Percentiles rank a stretch among this genome's conserved stretches.
Evolutionary conservation across 441 rosid genomes (phyloP).

Genomic region (Omphalea diandra): DNA sequence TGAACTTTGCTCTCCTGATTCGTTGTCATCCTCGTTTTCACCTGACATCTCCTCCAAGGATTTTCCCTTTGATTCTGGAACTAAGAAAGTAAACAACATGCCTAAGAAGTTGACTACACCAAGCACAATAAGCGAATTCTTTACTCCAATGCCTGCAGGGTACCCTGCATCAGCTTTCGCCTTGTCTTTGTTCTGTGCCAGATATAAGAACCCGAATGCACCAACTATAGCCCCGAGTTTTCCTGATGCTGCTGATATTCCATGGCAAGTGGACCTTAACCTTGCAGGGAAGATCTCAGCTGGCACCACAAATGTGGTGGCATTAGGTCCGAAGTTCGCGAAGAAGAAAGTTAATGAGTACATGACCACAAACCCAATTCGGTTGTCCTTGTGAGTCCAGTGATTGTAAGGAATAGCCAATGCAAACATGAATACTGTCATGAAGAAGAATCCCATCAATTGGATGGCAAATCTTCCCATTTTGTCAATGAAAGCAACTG

Average conservation of each 20-base stretch:
- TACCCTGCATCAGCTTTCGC: constrained; percentile 80
- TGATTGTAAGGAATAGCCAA: constrained; percentile 71
- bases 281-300: constrained; percentile 93
- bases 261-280: constrained; percentile 85
- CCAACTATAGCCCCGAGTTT: constrained; percentile 85
- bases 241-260: constrained; percentile 80
- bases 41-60: constrained; percentile 82
- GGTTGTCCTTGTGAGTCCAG: constrained; percentile 67
- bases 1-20: constrained; percentile 19
- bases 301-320: constrained; percentile 80
- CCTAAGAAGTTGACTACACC: constrained; percentile 64
- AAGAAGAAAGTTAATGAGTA: constrained; percentile 84
- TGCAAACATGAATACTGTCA: constrained; percentile 87
- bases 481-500: constrained; percentile 60
- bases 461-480: constrained; percentile 78
- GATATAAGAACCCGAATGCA: constrained; percentile 78
- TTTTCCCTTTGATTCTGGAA: constrained; percentile 79
- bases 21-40: constrained; percentile 46
- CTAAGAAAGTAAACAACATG: constrained; percentile 59
- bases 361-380: constrained; percentile 61
- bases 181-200: constrained; percentile 66
- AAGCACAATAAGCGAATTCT: constrained; percentile 57
- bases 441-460: constrained; percentile 87
- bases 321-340: constrained; percentile 87
- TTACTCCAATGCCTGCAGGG: constrained; percentile 79